Evolutionary conservation across 2,329 filamentous ascomycete species (phyloP).

Genomic region (Sclerotinia nivalis): DNA sequence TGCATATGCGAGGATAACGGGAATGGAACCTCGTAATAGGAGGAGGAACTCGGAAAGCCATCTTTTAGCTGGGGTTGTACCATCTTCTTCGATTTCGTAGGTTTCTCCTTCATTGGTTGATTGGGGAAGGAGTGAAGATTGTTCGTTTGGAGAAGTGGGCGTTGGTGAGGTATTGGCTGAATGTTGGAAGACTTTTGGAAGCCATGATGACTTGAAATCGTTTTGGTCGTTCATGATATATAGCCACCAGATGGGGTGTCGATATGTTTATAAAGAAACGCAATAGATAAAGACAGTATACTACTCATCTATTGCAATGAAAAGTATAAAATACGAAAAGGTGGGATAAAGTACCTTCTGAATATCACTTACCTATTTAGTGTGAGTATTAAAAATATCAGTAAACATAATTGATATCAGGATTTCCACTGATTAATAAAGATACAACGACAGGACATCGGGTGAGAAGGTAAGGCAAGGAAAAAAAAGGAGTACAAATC

Average conservation of each 20-base stretch:
- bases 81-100: constrained; percentile 34
- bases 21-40: constrained; percentile 67
- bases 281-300: neutral
- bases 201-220: constrained; percentile 36
- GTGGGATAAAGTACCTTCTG: neutral
- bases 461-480: neutral
- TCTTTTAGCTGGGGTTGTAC: constrained; percentile 30
- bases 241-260: neutral
- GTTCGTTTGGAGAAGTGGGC: constrained; percentile 38
- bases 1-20: constrained; percentile 81
- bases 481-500: neutral
- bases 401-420: neutral
- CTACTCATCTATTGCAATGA: neutral
- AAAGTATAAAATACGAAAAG: constrained; percentile 1
- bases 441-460: constrained; percentile 2
- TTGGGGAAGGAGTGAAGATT: constrained; percentile 36
- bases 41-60: constrained; percentile 64
- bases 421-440: neutral
- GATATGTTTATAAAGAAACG: neutral
- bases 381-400: neutral
- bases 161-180: constrained; percentile 25
- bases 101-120: constrained; percentile 31
- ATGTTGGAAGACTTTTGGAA: constrained; percentile 35
- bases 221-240: constrained; percentile 24
- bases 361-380: neutral